Evolutionary conservation across 345 rosid species (phyloP), one percentile per base, ranked within the genome.

Genomic region (Lumnitzera racemosa): DNA sequence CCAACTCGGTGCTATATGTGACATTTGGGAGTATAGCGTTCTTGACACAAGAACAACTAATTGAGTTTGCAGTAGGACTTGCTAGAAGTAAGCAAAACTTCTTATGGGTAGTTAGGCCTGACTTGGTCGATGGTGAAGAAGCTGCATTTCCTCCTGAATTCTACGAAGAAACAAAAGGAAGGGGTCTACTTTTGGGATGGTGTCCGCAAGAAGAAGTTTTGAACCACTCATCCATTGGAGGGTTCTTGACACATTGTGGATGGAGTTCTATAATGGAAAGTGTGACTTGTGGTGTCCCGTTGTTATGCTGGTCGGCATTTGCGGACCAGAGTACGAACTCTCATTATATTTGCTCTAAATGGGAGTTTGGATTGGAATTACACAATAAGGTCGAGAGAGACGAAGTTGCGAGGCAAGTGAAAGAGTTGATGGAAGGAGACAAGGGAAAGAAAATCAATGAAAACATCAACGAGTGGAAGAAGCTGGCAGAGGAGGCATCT

Each of bases 161-260:
- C 49, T 10, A 47, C 15, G 55, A 64, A 29, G 52, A 55, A 64
- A 55, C 49, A 12, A 11, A 16, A 47, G 61, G 17, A 16, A 55
- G 61, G 51, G 52, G 61, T 24, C 55, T 64, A 20, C n/a, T 56
- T 13, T 24, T 55, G 1, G 14, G 36, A 3, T 64, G 49, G 61
- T 56, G 58, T 27, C 67, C 61, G 7, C 61, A 56, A 50, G 61
- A 64, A 47, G 59, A 11, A 24, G 47, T 55, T 27, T 24, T 63
- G 17, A 54, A 25, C 16, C 66, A 46, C 49, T 24, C 24, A 12
- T 53, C 66, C 31, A 53, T 53, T 16, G 58, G 66, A 12, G 66
- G 58, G 24, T 62, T 62, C 66, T n/a, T 62, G 20, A 62, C 58
- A 50, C 59, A 63, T 46, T 16, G 59, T 15, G 59, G 66, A 11